Percentiles rank a stretch among this genome's conserved stretches.
Evolutionary conservation across 202 grass and related monocot species (phyloP).

Genomic region (Setaria italica): DNA sequence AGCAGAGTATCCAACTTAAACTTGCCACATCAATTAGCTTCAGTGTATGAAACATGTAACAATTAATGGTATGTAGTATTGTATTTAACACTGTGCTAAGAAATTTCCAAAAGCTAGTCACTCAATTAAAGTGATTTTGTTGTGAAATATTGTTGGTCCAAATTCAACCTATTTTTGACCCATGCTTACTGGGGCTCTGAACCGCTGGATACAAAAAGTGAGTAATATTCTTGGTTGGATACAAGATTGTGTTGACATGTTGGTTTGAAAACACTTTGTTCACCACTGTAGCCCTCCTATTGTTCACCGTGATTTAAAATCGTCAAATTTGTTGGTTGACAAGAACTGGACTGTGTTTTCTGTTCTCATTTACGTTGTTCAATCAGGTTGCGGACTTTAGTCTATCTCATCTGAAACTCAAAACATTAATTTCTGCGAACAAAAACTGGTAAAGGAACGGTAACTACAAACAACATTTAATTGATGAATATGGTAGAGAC

Average conservation of each 20-base stretch:
- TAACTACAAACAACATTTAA: constrained; percentile 44
- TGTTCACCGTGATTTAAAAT: constrained; percentile 96
- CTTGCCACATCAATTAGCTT: not conserved
- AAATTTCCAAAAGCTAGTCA: not conserved
- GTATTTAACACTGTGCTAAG: not conserved
- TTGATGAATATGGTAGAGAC: constrained; percentile 11
- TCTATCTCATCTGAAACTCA: constrained; percentile 84
- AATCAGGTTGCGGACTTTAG: constrained; percentile 95
- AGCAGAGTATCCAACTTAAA: constrained; percentile 6
- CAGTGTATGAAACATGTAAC: constrained; percentile 28
- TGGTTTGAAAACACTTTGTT: constrained; percentile 71
- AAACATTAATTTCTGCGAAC: constrained; percentile 90
- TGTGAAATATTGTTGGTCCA: constrained; percentile 18
- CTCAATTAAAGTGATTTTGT: constrained; percentile 18
- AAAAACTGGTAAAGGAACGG: constrained; percentile 94
- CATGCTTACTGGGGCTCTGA: not conserved
- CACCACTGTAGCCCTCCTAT: constrained; percentile 80
- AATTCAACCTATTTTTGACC: not conserved
- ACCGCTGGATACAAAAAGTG: constrained; percentile 14
- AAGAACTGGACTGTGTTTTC: constrained; percentile 80
- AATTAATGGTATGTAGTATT: constrained; percentile 15
- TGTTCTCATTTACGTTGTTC: constrained; percentile 43
- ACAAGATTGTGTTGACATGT: constrained; percentile 2
- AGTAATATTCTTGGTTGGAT: constrained; percentile 13
- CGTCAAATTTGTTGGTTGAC: constrained; percentile 95